Evolutionary conservation across 192 early-diverging fungal species (phyloP).

Genomic region (Backusella luteola): DNA sequence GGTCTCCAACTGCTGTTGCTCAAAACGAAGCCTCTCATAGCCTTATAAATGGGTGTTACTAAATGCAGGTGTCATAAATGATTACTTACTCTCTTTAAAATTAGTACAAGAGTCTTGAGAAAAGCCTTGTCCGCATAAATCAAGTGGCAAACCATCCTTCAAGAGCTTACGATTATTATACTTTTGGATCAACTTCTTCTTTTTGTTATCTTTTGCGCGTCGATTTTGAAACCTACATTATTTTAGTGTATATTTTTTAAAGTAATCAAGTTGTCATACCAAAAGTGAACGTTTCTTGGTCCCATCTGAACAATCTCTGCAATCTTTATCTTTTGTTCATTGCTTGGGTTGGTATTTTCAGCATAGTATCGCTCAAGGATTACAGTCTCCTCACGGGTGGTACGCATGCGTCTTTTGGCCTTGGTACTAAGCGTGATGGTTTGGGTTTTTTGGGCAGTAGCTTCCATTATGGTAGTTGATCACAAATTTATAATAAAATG

Average conservation of each 20-base stretch:
- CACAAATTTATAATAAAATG: no score
- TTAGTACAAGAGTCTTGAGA: neutral
- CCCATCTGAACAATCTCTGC: constrained; percentile 1
- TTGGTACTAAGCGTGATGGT: constrained; percentile 6
- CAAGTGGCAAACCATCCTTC: neutral
- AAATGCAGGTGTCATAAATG: neutral
- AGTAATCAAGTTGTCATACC: neutral
- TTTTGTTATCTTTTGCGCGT: constrained; percentile 13
- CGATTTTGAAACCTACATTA: constrained; percentile 9
- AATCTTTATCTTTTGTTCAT: constrained; percentile 4
- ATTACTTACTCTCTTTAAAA: neutral
- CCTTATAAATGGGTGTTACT: neutral
- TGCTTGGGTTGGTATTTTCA: neutral
- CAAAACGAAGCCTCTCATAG: neutral
- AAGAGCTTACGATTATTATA: neutral
- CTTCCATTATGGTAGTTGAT: neutral
- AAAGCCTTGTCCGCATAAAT: neutral
- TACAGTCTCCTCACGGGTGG: constrained; percentile 5
- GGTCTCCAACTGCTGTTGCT: neutral
- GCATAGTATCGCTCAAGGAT: neutral
- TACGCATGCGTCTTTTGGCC: constrained; percentile 12
- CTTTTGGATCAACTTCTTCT: neutral
- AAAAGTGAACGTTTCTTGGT: constrained; percentile 11
- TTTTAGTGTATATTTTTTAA: neutral
- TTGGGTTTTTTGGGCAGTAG: neutral